Evolutionary conservation across 331 rosid genomes (phyloP), one percentile per base, ranked within the genome.

Genomic region (Erythrophleum ivorense): DNA sequence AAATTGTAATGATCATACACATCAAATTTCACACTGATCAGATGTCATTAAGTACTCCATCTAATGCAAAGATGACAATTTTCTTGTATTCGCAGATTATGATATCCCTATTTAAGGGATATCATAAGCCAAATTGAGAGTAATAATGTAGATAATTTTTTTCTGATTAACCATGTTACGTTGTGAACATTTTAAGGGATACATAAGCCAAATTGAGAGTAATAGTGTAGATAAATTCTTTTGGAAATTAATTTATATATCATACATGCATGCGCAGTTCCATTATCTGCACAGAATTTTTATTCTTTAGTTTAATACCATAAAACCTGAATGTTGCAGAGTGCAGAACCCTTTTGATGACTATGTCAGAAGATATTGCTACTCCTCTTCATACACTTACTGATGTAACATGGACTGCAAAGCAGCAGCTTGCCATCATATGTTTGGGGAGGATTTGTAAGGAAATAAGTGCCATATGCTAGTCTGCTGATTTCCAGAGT

Each of bases 321-420:
- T 54, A 33, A 53, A 55, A 36, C 40, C 79, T 80, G 29, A 78
- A 45, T 80, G 53, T 50, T 80, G 79, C 87, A 89, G 92, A 89
- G 77, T 87, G 89, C 86, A 89, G 87, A 83, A 83, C 80, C 49
- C 88, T 94, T 81, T 66, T 94, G 82, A 89, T 83, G 86, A 82
- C 87, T 55, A 87, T 84, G 85, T 84, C 86, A 67, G 90, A 89
- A 45, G 97, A 90, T 53, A 77, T 89, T 54, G 84, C 80, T 57
- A 84, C 83, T 80, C 91, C 89, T 85, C 86, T 90, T 24, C 72
- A 70, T 76, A 86, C 87, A 66, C 90, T 94, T 52, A 79, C 79
- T 84, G 91, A 85, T 76, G 89, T 82, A 63, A 83, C 93, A 81
- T 85, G 93, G 94, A 74, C 92, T 80, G 94, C 92, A 40, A 83